Evolutionary conservation across 371 early-diverging fungal species (phyloP), one percentile per base, ranked within the genome.

Genomic region (Phascolomyces articulosus): DNA sequence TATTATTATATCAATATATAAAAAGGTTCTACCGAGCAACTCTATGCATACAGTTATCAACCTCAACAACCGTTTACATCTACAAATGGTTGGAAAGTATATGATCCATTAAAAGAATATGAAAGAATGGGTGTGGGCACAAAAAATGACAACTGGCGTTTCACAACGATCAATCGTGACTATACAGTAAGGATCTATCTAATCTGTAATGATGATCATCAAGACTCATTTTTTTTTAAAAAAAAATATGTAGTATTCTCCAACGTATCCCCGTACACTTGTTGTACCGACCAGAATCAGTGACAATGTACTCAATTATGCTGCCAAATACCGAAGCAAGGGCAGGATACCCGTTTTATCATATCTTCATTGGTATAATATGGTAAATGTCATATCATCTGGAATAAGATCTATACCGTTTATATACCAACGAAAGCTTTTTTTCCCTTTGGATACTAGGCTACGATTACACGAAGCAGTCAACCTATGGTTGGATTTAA

Each of bases 401-500:
- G n/a, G n/a, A n/a, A n/a, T n/a, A n/a, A n/a, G n/a, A n/a, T n/a
- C n/a, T n/a, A n/a, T n/a, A n/a, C n/a, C n/a, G n/a, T n/a, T n/a
- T n/a, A n/a, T n/a, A n/a, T n/a, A n/a, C n/a, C n/a, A n/a, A n/a
- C n/a, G n/a, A n/a, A n/a, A n/a, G n/a, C n/a, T n/a, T n/a, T n/a
- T n/a, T n/a, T n/a, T n/a, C n/a, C n/a, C n/a, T n/a, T n/a, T n/a
- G n/a, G n/a, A n/a, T n/a, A n/a, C n/a, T 65, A 92, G 87, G 91
- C 93, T 15, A 88, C 95, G 20, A 95, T 98, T 55, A 95, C 97
- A 27, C 87, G 98, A 40, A 93, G 93, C 18, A 92, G 95, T 62
- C 98, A 98, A 70, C 98, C 98, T 0, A 85, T 98, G 79, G 95
- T 95, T 34, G 99, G 99, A 1, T 82, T 98, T 26, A 92, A 93